Evolutionary conservation across 2,329 filamentous ascomycete genomes (phyloP).

Genomic region (Eurotiales sp.): DNA sequence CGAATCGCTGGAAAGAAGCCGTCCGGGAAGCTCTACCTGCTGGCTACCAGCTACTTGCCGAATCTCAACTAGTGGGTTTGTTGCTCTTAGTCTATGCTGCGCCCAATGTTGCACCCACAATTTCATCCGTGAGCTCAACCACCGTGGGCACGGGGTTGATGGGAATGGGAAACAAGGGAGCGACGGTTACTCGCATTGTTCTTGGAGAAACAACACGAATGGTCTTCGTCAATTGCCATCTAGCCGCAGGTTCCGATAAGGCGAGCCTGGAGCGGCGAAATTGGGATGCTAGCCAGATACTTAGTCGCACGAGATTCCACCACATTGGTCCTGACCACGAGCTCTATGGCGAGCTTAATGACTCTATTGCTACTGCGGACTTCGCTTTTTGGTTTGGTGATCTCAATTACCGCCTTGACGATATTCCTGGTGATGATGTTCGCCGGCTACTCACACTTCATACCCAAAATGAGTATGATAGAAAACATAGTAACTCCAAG

Average conservation of each 20-base stretch:
- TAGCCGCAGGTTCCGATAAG: slow-evolving; percentile 81
- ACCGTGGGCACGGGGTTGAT: slow-evolving; percentile 84
- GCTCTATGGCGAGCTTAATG: slow-evolving; percentile 52
- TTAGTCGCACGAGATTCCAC: slow-evolving; percentile 71
- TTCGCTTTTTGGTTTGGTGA: slow-evolving; percentile 97
- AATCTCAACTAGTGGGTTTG: slow-evolving; percentile 83
- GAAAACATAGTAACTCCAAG: slow-evolving; percentile 40
- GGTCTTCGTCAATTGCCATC: slow-evolving; percentile 86
- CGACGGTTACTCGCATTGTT: slow-evolving; percentile 74
- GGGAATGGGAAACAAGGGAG: slow-evolving; percentile 94
- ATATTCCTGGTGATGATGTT: slow-evolving; percentile 85
- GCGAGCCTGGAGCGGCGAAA: slow-evolving; percentile 75
- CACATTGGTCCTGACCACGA: slow-evolving; percentile 65
- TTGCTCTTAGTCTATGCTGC: slow-evolving; percentile 83
- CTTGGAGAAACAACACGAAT: slow-evolving; percentile 85
- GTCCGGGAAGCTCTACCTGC: slow-evolving; percentile 69
- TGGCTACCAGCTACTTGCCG: slow-evolving; percentile 72
- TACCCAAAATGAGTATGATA: slow-evolving; percentile 70
- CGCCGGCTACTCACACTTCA: slow-evolving; percentile 78
- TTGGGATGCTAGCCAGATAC: slow-evolving; percentile 82
- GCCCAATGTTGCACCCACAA: slow-evolving; percentile 65
- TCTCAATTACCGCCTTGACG: slow-evolving; percentile 88
- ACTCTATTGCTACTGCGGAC: slow-evolving; percentile 81
- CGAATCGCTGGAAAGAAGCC: slow-evolving; percentile 76
- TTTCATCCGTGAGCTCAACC: slow-evolving; percentile 77